Evolutionary conservation across 2,329 filamentous ascomycete genomes (phyloP).

Genomic region (Hymenoscyphus albidus): DNA sequence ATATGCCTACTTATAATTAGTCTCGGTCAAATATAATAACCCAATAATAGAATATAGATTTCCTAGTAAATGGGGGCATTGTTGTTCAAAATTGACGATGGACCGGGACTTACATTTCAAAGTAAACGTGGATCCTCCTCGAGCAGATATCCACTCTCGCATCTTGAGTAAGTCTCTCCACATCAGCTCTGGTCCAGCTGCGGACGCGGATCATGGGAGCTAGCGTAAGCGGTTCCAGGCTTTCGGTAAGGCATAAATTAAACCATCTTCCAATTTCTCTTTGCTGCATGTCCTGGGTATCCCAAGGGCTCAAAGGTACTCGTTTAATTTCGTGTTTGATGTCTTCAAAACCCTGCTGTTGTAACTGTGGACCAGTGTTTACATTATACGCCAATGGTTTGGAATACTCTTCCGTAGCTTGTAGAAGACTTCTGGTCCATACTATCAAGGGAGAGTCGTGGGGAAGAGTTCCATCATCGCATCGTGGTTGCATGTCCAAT

Average conservation of each 20-base stretch:
- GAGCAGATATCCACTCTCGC: slow-evolving; percentile 67
- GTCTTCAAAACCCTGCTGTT: slow-evolving; percentile 73
- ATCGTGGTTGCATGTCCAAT: slow-evolving; percentile 75
- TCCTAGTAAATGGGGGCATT: not conserved
- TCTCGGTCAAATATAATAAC: not conserved
- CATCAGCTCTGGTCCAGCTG: slow-evolving; percentile 56
- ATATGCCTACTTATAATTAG: slow-evolving; percentile 28
- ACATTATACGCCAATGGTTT: slow-evolving; percentile 64
- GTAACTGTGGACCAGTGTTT: slow-evolving; percentile 56
- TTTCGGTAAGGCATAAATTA: slow-evolving; percentile 70
- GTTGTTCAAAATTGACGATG: not conserved
- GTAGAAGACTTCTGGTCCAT: slow-evolving; percentile 68
- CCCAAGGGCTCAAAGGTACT: slow-evolving; percentile 72
- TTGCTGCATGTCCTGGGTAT: slow-evolving; percentile 54
- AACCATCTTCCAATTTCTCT: slow-evolving; percentile 78
- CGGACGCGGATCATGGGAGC: slow-evolving; percentile 67
- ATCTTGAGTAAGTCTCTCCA: slow-evolving; percentile 57
- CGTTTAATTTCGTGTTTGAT: slow-evolving; percentile 66
- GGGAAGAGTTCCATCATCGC: slow-evolving; percentile 61
- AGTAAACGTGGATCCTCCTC: slow-evolving; percentile 67
- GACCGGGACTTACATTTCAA: slow-evolving; percentile 60
- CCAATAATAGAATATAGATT: not conserved
- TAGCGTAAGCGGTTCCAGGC: slow-evolving; percentile 68
- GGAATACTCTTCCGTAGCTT: slow-evolving; percentile 62
- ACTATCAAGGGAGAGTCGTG: slow-evolving; percentile 53